phyloP scores from a whole-genome alignment of 2,329 filamentous ascomycete species.

The Aspergillus japonicus region DNA sequence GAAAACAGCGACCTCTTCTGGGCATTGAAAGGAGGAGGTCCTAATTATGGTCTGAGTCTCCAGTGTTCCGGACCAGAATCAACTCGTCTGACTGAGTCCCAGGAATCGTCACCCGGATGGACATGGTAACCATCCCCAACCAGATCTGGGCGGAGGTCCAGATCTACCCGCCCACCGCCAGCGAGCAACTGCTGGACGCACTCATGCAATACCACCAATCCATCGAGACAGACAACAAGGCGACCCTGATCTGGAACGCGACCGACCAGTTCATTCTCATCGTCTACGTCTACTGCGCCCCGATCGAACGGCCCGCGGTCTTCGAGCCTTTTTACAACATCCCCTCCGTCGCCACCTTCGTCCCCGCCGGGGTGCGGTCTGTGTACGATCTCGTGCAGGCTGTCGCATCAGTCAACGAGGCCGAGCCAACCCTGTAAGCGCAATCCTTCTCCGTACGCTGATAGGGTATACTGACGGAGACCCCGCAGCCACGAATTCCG shows the following conservation, averaged over 20 bases:
- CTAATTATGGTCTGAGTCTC: constrained; percentile 26
- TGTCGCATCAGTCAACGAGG: constrained; percentile 5
- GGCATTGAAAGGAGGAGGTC: constrained; percentile 32
- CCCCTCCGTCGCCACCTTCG: constrained; percentile 4
- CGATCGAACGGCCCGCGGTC: constrained; percentile 4
- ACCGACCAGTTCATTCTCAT: constrained; percentile 10
- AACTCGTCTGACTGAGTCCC: neutral
- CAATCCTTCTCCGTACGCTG: neutral
- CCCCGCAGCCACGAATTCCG: constrained; percentile 9
- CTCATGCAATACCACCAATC: constrained; percentile 13
- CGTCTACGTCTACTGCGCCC: constrained; percentile 10
- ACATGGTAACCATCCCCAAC: constrained; percentile 18
- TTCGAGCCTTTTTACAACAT: constrained; percentile 13
- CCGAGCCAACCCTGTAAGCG: neutral
- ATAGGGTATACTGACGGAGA: neutral
- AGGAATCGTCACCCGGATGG: constrained; percentile 20
- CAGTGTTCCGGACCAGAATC: too few relatives aligned
- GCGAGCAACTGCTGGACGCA: constrained; percentile 8
- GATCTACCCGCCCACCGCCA: constrained; percentile 8
- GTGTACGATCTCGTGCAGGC: constrained; percentile 10
- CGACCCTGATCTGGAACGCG: constrained; percentile 12
- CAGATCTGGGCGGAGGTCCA: constrained; percentile 15
- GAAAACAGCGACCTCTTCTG: constrained; percentile 31
- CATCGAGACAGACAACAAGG: constrained; percentile 14
- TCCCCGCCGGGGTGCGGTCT: constrained; percentile 8